phyloP scores from a whole-genome alignment of 129 eudicot genomes.

The Kitagawia praeruptora region DNA sequence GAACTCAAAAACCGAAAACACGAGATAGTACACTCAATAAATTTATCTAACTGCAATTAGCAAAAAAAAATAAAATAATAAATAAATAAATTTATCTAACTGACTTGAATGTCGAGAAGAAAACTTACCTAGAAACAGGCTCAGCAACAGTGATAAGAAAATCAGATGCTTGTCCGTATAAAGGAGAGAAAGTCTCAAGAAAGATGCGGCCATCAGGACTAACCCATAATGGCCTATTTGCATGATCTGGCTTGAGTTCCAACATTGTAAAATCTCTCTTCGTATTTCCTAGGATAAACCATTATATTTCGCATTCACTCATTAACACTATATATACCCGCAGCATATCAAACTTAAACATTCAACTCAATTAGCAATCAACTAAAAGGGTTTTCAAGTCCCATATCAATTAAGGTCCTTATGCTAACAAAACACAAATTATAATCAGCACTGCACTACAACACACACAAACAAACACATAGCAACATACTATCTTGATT shows the following conservation, averaged over 20 bases:
- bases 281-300: slow-evolving; percentile 17
- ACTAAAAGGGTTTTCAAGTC: not conserved
- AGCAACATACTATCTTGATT: slow-evolving; percentile 40
- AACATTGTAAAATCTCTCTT: slow-evolving; percentile 70
- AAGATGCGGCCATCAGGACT: slow-evolving; percentile 95
- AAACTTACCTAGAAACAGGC: slow-evolving; percentile 79
- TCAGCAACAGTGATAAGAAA: slow-evolving; percentile 90
- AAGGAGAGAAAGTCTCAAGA: slow-evolving; percentile 77
- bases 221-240: slow-evolving; percentile 86
- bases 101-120: not conserved
- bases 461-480: not conserved
- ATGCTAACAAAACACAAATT: not conserved
- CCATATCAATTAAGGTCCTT: not conserved
- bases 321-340: too few species aligned
- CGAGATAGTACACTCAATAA: not conserved
- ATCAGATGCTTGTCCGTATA: slow-evolving; percentile 89
- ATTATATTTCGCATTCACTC: not conserved
- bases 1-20: not conserved
- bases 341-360: not conserved
- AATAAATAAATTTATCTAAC: not conserved
- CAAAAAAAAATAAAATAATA: too few species aligned
- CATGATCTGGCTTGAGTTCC: slow-evolving; percentile 89
- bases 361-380: not conserved
- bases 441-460: not conserved
- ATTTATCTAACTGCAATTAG: not conserved